Base-by-base conservation (phyloP, 164 flowering plant species). In the Malania oleifera region DNA sequence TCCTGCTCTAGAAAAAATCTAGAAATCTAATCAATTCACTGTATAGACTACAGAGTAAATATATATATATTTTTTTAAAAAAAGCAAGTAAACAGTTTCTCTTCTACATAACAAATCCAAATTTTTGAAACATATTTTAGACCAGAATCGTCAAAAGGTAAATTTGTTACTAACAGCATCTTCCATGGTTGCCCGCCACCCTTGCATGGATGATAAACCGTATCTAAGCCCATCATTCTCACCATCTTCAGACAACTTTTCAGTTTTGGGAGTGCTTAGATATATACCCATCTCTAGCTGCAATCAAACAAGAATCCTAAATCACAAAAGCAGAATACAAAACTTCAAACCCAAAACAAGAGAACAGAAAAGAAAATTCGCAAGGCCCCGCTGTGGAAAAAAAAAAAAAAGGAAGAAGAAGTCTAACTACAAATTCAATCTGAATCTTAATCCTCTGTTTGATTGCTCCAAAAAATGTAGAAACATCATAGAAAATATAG, bases 131-230 rank as follows among this genome's bases (percentile, higher is more conserved):
- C 57, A 37, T 37, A 23, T 35, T 22, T 2, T 35, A 17, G 6
- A 35, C 14, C 22, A 34, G 11, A 13, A 54, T 31, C 13, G 15
- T 8, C 9, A 24, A 12, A 39, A 10, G 22, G 20, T 20, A n/a
- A n/a, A 47, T 1, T 22, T 39, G 58, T 8, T 67, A 80, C 93
- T 80, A 74, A 86, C 93, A 58, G 93, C 93, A 69, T 86, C 93
- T 82, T 86, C 93, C 93, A 86, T 86, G 39, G 81, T 75, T 14
- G 90, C 78, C 50, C 93, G 84, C 93, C 93, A 86, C 29, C 93
- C 93, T 78, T 86, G 93, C 93, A 86, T 86, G 2, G 88, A 86
- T 8, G 90, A 84, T 53, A 86, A 67, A n/a, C 93, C 93, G 69
- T 63, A 86, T 54, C 70, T 76, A 63, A 86, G 60, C 56, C 62